These are phyloP conservation scores for Naganishia antarctica DNA, from an alignment of 768 basidiomycete genomes.

Conservation along the genomic window DNA sequence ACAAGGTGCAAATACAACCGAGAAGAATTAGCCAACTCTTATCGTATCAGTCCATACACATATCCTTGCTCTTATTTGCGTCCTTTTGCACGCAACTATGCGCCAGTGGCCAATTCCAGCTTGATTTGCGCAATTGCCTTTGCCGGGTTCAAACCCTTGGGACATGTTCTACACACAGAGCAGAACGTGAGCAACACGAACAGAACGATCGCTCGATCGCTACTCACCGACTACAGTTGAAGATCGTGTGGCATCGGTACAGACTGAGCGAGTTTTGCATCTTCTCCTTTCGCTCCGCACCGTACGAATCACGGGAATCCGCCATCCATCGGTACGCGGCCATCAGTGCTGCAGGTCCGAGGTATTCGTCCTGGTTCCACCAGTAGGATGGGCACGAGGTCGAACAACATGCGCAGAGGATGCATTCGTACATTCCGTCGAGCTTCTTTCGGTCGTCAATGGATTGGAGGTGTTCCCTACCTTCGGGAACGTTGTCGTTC, in stretches of 20 bases:
- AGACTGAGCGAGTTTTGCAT: slow-evolving; percentile 93
- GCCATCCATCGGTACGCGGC: slow-evolving; percentile 98
- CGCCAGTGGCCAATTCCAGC: slow-evolving; percentile 57
- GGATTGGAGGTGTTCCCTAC: slow-evolving; percentile 79
- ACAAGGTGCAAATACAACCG: slow-evolving; percentile 16
- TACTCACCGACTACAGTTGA: slow-evolving; percentile 56
- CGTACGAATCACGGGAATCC: slow-evolving; percentile 83
- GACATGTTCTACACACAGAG: slow-evolving; percentile 54
- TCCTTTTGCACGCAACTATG: not conserved
- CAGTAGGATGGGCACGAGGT: slow-evolving; percentile 97
- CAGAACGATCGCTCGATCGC: too few relatives aligned
- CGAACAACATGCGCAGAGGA: slow-evolving; percentile 77
- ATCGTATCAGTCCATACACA: not conserved
- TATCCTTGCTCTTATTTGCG: not conserved
- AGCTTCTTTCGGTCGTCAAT: slow-evolving; percentile 89
- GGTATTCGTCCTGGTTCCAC: slow-evolving; percentile 98
- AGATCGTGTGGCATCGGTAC: slow-evolving; percentile 98
- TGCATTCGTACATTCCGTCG: slow-evolving; percentile 96
- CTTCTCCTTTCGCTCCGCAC: slow-evolving; percentile 75
- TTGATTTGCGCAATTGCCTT: slow-evolving; percentile 90
- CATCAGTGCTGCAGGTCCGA: slow-evolving; percentile 94
- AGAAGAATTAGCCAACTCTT: not conserved
- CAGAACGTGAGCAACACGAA: slow-evolving; percentile 12
- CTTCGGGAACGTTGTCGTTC: slow-evolving; percentile 81
- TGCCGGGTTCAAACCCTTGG: slow-evolving; percentile 53